phyloP scores from a whole-genome alignment of 2,329 filamentous ascomycete species.

The Graphiopsis chlorocephala region DNA sequence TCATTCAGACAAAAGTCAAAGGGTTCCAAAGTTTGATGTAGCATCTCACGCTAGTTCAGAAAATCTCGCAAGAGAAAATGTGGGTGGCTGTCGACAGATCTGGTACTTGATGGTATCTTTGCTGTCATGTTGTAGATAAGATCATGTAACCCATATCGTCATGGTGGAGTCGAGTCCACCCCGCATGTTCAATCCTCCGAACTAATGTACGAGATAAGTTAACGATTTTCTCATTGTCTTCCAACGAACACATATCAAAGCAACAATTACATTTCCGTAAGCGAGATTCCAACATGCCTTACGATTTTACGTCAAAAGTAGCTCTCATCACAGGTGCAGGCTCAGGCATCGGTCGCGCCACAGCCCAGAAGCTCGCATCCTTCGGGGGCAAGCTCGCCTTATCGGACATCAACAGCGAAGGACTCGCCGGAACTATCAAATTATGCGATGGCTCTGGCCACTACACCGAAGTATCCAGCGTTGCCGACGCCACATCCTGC shows the following conservation, averaged over 20 bases:
- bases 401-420: constrained; percentile 38
- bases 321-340: constrained; percentile 34
- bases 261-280: background rate
- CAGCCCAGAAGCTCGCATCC: constrained; percentile 43
- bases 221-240: background rate
- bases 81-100: no score
- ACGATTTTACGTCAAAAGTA: constrained; percentile 26
- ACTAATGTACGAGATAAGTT: no score
- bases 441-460: constrained; percentile 20
- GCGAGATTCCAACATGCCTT: constrained; percentile 14
- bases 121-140: background rate
- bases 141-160: background rate
- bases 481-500: constrained; percentile 26
- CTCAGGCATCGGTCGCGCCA: constrained; percentile 43
- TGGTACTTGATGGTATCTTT: no score
- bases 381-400: constrained; percentile 44
- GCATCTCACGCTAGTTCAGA: no score
- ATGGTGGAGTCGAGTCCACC: background rate
- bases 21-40: no score
- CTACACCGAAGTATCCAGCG: constrained; percentile 29
- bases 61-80: no score
- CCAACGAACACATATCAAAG: background rate
- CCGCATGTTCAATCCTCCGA: background rate
- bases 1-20: no score
- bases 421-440: constrained; percentile 28